Base-by-base conservation (phyloP, 495 filamentous ascomycete genomes). In the Mytilinidion resinicola region DNA sequence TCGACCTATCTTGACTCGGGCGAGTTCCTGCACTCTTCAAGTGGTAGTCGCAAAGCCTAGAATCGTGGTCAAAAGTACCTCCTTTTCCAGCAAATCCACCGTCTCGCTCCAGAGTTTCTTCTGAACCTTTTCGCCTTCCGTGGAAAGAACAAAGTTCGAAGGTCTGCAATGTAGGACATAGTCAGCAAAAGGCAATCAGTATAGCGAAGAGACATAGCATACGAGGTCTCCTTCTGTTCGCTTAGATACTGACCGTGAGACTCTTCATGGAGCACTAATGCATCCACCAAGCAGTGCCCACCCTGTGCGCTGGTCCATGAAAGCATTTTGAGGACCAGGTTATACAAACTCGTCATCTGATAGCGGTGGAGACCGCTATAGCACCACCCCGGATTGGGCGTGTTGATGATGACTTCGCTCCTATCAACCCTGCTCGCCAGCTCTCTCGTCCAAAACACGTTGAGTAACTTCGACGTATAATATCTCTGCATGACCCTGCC, bases 341-440 rank as follows among this genome's bases (percentile, higher is more conserved):
- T 6, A 30, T 30, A 30, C 25, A 30, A 6, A 30, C 25, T 30
- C 1, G 49, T 20, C n/a, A 17, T 39, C 7, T 39, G 25, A 41
- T 54, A 17, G 0, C 57, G 37, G 46, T 60, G 51, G 0, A 60
- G 50, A 9, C 34, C 39, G 7, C 52, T 54, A 12, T 20, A 37
- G 20, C 51, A 47, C 11, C 53, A 46, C 1, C 57, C 57, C n/a
- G 57, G 57, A n/a, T 54, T 51, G 8, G 46, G 39, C 4, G 49
- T 42, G 33, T 60, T 60, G 43, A 60, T 49, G n/a, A 60, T 21
- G 37, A 60, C 57, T n/a, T 55, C 51, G 5, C 38, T 49, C 9
- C 19, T n/a, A 9, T 12, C 12, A 4, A 60, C 25, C 21, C 20
- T 54, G 9, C 33, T 30, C 14, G 51, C 57, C 1, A 60, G 44